Conservation (phyloP, 805 yeast genomes). For the Zygoascus tannicola region DNA sequence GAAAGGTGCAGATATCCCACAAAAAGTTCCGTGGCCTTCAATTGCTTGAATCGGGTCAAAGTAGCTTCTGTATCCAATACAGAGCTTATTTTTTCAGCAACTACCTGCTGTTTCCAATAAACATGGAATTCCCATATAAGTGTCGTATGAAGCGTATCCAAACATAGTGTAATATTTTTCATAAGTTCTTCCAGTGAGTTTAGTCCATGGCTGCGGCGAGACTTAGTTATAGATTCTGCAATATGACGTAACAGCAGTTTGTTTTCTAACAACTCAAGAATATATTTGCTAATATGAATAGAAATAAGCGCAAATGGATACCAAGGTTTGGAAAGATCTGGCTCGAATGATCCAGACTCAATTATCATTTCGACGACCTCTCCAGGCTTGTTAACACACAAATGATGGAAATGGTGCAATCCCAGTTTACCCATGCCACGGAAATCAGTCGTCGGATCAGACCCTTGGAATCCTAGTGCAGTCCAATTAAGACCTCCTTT, state of each 20-base stretch:
- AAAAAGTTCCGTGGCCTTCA: background rate
- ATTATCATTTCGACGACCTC: constrained; percentile 11
- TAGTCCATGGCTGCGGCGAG: constrained; percentile 9
- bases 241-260: background rate
- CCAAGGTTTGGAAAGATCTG: constrained; percentile 20
- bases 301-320: constrained; percentile 28
- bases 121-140: constrained; percentile 20
- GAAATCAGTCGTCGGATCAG: constrained; percentile 31
- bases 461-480: constrained; percentile 32
- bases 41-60: constrained; percentile 6
- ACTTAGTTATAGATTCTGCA: constrained; percentile 7
- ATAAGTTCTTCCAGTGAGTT: background rate
- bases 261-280: constrained; percentile 9
- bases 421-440: constrained; percentile 29
- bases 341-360: constrained; percentile 20
- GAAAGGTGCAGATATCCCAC: no score
- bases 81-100: constrained; percentile 14
- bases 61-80: constrained; percentile 23
- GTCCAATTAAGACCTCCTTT: constrained; percentile 25
- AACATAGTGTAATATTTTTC: background rate
- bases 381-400: constrained; percentile 16
- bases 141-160: background rate
- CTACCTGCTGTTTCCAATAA: constrained; percentile 18
- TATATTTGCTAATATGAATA: constrained; percentile 21
- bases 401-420: constrained; percentile 15